Percentiles rank a stretch among this genome's conserved stretches.
Evolutionary conservation across 352 stramenopile genomes (phyloP).

Genomic region (Phytopythium ostracodes): DNA sequence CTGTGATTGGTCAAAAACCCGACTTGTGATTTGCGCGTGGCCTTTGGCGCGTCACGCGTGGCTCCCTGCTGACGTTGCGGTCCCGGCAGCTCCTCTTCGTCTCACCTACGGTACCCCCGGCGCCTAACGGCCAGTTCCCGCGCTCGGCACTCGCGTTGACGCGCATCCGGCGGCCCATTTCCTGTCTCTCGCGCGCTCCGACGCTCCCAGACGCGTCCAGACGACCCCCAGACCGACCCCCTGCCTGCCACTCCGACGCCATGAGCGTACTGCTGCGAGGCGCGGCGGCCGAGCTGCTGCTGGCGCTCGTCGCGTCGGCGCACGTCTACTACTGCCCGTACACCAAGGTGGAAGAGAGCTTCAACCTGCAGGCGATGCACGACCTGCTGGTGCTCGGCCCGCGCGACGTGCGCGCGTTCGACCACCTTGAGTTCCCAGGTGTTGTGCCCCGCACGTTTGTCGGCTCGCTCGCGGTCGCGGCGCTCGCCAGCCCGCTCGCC

Average conservation of each 20-base stretch:
- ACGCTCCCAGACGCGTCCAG: neutral
- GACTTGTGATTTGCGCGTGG: neutral
- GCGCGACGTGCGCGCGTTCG: constrained; percentile 67
- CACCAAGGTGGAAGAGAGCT: constrained; percentile 96
- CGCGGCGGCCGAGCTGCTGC: constrained; percentile 28
- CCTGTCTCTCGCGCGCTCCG: neutral
- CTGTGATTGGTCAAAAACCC: neutral
- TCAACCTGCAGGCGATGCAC: constrained; percentile 97
- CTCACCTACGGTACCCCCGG: neutral
- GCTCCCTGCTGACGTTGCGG: neutral
- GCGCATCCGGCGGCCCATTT: neutral
- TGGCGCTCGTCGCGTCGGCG: constrained; percentile 29
- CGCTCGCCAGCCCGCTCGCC: constrained; percentile 34
- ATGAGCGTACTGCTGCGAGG: constrained; percentile 22
- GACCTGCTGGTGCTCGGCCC: constrained; percentile 89
- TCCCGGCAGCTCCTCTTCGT: neutral
- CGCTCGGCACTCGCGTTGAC: neutral
- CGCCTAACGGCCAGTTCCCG: neutral
- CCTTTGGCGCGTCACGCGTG: neutral
- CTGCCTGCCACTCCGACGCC: neutral
- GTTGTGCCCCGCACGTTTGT: constrained; percentile 98
- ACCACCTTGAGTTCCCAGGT: constrained; percentile 97
- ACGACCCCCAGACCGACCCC: neutral
- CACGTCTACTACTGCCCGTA: constrained; percentile 65
- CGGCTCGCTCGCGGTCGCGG: constrained; percentile 70